phyloP scores from a whole-genome alignment of 108 stramenopile genomes.

The Cylindrotheca closterium region DNA sequence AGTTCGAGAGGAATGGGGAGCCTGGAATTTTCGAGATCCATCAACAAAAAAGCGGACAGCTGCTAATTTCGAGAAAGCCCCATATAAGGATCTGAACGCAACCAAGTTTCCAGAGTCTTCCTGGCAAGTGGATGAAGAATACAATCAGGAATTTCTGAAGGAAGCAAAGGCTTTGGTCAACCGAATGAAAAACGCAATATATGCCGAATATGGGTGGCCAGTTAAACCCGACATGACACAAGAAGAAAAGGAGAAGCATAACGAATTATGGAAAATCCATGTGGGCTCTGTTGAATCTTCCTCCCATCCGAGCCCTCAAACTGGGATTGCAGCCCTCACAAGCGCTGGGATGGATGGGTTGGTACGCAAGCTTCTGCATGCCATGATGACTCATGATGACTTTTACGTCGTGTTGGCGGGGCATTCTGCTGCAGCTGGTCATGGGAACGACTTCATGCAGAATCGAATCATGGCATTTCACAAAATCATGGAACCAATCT shows the following conservation, averaged over 20 bases:
- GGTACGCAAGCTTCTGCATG: constrained; percentile 69
- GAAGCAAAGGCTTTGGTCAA: constrained; percentile 62
- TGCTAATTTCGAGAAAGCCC: constrained; percentile 43
- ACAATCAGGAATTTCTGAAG: constrained; percentile 66
- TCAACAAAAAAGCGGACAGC: constrained; percentile 47
- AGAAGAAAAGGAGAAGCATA: constrained; percentile 19
- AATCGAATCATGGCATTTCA: constrained; percentile 60
- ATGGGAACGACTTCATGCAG: constrained; percentile 70
- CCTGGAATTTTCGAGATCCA: constrained; percentile 72
- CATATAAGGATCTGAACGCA: constrained; percentile 53
- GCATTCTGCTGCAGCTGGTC: constrained; percentile 27
- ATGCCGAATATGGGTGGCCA: constrained; percentile 65
- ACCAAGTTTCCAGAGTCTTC: constrained; percentile 66
- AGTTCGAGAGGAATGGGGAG: constrained; percentile 39
- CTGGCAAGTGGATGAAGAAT: constrained; percentile 86
- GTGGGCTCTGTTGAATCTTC: constrained; percentile 5
- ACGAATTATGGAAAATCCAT: constrained; percentile 50
- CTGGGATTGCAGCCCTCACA: constrained; percentile 16
- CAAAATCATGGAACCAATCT: constrained; percentile 57
- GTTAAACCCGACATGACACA: constrained; percentile 25
- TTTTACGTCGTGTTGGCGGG: constrained; percentile 58
- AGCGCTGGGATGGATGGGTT: constrained; percentile 57
- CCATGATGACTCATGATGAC: constrained; percentile 75
- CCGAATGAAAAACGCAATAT: constrained; percentile 68
- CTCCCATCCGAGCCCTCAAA: not conserved